phyloP scores from a whole-genome alignment of 768 basidiomycete genomes.

The Rubroboletus pulcherrimus region DNA sequence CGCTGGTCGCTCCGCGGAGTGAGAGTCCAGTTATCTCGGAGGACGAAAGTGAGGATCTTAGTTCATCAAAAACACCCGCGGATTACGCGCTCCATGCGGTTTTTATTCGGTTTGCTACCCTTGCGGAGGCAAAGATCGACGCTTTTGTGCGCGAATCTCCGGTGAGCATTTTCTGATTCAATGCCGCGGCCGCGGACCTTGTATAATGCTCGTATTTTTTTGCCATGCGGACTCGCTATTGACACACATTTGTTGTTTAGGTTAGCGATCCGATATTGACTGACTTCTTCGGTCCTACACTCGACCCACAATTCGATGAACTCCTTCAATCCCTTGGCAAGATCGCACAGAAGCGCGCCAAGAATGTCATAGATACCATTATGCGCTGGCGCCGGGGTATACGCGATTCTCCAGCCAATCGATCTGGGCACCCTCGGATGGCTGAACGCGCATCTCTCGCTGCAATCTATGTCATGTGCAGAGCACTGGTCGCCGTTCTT shows the following conservation, averaged over 20 bases:
- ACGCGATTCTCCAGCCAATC: conserved; percentile 49
- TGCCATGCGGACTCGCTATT: background rate
- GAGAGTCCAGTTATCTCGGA: conserved; percentile 53
- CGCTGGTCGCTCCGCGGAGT: conserved; percentile 46
- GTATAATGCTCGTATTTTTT: background rate
- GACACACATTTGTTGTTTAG: conserved; percentile 34
- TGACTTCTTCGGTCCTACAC: conserved; percentile 63
- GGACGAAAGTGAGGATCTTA: conserved; percentile 58
- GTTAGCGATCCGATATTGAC: conserved; percentile 67
- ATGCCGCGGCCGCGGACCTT: background rate
- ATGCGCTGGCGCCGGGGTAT: conserved; percentile 84
- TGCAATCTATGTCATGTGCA: conserved; percentile 86
- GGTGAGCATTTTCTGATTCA: conserved; percentile 41
- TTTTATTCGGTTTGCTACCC: conserved; percentile 80
- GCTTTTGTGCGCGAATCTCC: conserved; percentile 63
- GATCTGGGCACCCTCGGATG: conserved; percentile 28
- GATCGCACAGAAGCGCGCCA: conserved; percentile 80
- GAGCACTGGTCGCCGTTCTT: conserved; percentile 76
- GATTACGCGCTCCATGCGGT: conserved; percentile 88
- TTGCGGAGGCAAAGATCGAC: conserved; percentile 79
- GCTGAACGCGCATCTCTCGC: conserved; percentile 76
- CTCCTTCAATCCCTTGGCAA: conserved; percentile 79
- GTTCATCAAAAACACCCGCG: conserved; percentile 76
- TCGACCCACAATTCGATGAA: conserved; percentile 81
- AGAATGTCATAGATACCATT: conserved; percentile 81